A percentile compares a stretch with the other conserved stretches of the same genome.
These are phyloP conservation scores for Colletotrichum sp. DNA, from an alignment of 2,329 filamentous ascomycete genomes.

Conservation along the genomic window DNA sequence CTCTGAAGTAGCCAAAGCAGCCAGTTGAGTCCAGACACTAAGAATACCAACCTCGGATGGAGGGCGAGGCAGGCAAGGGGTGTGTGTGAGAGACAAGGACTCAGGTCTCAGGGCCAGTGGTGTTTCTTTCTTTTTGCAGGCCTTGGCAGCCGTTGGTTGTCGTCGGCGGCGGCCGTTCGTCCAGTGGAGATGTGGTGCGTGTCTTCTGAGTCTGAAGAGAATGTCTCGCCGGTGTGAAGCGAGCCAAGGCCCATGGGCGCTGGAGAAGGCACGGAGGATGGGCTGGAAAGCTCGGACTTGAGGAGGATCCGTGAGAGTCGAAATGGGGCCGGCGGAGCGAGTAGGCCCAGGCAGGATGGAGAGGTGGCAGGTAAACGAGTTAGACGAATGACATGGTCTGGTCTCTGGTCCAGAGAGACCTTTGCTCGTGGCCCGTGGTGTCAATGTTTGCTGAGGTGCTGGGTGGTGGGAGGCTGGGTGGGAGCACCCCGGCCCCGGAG, in stretches of 20 bases:
- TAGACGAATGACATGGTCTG: not conserved
- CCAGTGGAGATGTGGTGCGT: not conserved
- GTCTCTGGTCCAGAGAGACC: not conserved
- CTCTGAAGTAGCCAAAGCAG: not conserved
- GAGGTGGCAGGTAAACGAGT: slow-evolving; percentile 1
- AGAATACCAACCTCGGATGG: not conserved
- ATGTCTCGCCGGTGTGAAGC: not conserved
- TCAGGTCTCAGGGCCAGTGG: not conserved
- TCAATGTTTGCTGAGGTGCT: slow-evolving; percentile 3
- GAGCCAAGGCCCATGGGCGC: not conserved
- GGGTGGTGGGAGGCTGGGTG: slow-evolving; percentile 1
- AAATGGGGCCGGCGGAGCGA: not conserved
- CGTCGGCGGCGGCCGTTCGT: slow-evolving; percentile 3
- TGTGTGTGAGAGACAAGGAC: not conserved
- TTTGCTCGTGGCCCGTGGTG: not conserved
- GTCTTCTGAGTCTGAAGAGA: slow-evolving; percentile 1
- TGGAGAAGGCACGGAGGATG: not conserved
- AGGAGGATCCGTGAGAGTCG: slow-evolving; percentile 4
- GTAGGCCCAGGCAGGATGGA: not conserved
- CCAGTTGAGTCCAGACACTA: not conserved
- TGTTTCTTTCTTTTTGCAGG: slow-evolving; percentile 14
- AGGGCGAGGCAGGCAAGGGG: not conserved
- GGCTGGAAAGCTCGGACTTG: slow-evolving; percentile 10
- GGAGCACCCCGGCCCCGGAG: slow-evolving; percentile 1
- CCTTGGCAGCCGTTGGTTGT: slow-evolving; percentile 19